Base-by-base conservation (phyloP, 2,329 filamentous ascomycete genomes). In the Drechslerella coelobrocha region DNA sequence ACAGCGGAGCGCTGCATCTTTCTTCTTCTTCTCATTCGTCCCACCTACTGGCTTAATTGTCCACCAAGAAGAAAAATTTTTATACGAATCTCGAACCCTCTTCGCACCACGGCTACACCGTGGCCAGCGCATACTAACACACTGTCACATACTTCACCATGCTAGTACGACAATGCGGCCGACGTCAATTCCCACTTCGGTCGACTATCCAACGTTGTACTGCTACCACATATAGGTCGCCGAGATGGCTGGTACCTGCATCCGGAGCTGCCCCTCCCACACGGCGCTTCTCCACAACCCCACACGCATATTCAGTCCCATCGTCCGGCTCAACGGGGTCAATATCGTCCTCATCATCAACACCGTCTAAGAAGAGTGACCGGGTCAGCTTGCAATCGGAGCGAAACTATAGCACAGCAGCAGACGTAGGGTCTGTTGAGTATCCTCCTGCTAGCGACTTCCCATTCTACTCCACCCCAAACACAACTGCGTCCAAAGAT, bases 131-230 rank as follows among this genome's bases (percentile, higher is more conserved):
- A 48, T 9, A n/a, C 21, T 9, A 10, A 48, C 21, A 26, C 31
- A 14, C 29, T n/a, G 41, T 9, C 7, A 48, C 21, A 37, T 31
- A 23, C 29, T n/a, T 51, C 51, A 63, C 21, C n/a, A 71, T 71
- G 66, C 59, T 71, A 27, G 66, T 60, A 50, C 52, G 66, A 71
- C 45, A 56, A 55, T 71, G 66, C 17, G 59, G 66, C 37, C 53
- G 48, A 53, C 66, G 66, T 17, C 47, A 71, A 8, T 59, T 71
- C 41, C 66, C 66, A 14, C 59, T 71, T 24, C 66, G 66, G 24
- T 60, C 66, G 27, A 71, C 66, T 43, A 55, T 71, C 39, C 66
- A 71, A 26, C 59, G 57, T 34, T 71, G 56, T 51, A 24, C 59
- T 47, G 29, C 61, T 34, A 17, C 56, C 29, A 23, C 41, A 19